Percentiles rank a stretch among this genome's conserved stretches.
phyloP scores from a whole-genome alignment of 805 yeast genomes.

The Cyberlindnera samutprakarnensis region DNA sequence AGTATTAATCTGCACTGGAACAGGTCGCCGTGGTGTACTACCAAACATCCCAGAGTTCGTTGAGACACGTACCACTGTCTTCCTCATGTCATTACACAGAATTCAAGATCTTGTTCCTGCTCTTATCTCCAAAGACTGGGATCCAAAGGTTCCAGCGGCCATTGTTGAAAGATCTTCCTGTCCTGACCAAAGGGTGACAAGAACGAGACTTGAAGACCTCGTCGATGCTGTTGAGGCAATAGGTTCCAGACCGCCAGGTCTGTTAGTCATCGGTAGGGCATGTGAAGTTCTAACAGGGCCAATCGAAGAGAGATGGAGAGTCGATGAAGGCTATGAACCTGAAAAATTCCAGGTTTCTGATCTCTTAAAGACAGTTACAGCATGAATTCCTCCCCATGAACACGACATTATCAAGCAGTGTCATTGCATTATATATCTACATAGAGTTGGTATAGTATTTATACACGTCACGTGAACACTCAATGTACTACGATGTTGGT shows the following conservation, averaged over 20 bases:
- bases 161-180: constrained; percentile 89
- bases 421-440: too few relatives aligned
- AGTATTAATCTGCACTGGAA: constrained; percentile 88
- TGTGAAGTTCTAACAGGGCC: constrained; percentile 42
- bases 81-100: constrained; percentile 85
- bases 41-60: constrained; percentile 76
- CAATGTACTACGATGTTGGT: too few relatives aligned
- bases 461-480: too few relatives aligned
- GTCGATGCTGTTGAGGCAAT: constrained; percentile 66
- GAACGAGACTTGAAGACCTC: constrained; percentile 62
- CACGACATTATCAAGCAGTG: too few relatives aligned
- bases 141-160: constrained; percentile 64
- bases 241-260: constrained; percentile 91
- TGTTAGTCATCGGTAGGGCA: constrained; percentile 73
- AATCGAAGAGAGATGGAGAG: constrained; percentile 19
- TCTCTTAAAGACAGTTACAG: constrained; percentile 3
- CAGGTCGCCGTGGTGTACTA: constrained; percentile 79
- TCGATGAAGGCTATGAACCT: constrained; percentile 29
- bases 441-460: too few relatives aligned
- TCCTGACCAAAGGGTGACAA: constrained; percentile 81
- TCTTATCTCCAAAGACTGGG: constrained; percentile 57
- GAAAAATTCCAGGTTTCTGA: constrained; percentile 2
- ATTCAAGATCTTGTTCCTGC: constrained; percentile 41
- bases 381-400: too few relatives aligned
- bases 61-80: constrained; percentile 69